These are phyloP conservation scores for Blastocystis sp. DNA, from an alignment of 352 stramenopile genomes.

Conservation along the genomic window DNA sequence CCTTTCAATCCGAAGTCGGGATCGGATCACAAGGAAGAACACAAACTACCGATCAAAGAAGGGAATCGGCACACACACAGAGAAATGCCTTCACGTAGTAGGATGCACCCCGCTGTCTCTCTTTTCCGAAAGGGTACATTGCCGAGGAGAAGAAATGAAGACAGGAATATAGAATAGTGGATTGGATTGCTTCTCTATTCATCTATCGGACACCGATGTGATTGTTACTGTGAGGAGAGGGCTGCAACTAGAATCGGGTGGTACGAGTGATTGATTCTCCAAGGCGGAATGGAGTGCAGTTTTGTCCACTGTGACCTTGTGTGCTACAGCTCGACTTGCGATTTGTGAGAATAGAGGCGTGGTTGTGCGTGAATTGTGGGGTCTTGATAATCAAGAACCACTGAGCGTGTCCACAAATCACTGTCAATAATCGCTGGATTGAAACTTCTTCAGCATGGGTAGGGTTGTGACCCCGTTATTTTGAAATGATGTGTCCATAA, in stretches of 20 bases:
- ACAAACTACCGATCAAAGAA: neutral
- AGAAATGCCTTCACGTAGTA: no score
- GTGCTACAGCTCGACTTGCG: no score
- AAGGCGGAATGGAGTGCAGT: no score
- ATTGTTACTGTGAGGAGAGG: no score
- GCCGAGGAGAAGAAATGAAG: neutral
- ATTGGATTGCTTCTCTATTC: no score
- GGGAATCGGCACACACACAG: neutral
- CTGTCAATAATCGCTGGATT: neutral
- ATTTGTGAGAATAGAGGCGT: no score
- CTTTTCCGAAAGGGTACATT: neutral
- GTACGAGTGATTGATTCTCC: no score
- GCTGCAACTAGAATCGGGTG: no score
- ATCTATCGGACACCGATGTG: no score
- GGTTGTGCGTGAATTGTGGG: neutral
- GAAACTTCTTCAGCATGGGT: neutral
- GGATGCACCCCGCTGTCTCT: no score
- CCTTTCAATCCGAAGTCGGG: neutral
- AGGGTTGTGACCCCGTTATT: neutral
- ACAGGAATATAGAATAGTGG: neutral
- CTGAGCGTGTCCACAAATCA: neutral
- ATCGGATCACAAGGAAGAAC: neutral
- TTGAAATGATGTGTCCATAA: neutral
- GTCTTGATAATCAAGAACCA: neutral
- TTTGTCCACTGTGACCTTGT: no score